These are phyloP conservation scores for Rugonectria rugulosa DNA, from an alignment of 2,329 filamentous ascomycete genomes.

Conservation along the genomic window DNA sequence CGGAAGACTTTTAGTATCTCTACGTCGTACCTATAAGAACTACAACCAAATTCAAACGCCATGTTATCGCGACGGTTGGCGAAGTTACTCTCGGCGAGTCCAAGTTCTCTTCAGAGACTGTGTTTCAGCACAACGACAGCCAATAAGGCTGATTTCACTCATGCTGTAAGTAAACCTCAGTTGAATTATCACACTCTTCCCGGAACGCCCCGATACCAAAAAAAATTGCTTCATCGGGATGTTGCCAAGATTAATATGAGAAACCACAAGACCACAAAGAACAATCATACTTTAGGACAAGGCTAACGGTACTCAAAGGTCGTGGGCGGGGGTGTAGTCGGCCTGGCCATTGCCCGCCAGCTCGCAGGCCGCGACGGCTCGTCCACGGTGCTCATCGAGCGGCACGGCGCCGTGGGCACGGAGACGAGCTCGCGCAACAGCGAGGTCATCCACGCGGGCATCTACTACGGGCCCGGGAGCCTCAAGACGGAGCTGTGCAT, in stretches of 20 bases:
- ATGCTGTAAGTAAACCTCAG: conserved; percentile 47
- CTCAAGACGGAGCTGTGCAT: conserved; percentile 89
- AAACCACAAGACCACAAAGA: too few relatives aligned
- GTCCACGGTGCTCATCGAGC: conserved; percentile 81
- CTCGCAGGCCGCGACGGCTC: conserved; percentile 69
- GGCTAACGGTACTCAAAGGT: conserved; percentile 46
- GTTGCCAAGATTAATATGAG: too few relatives aligned
- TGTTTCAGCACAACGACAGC: conserved; percentile 48
- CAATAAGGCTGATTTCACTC: conserved; percentile 52
- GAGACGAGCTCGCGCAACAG: conserved; percentile 92
- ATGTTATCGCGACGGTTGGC: conserved; percentile 28
- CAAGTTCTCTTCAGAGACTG: conserved; percentile 21
- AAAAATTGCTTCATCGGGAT: too few relatives aligned
- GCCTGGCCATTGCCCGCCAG: conserved; percentile 78
- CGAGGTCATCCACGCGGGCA: conserved; percentile 94
- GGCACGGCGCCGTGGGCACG: conserved; percentile 76
- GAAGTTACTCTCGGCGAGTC: neutral
- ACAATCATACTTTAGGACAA: too few relatives aligned
- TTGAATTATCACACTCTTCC: conserved; percentile 8
- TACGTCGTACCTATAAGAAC: too few relatives aligned
- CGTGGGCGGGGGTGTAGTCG: conserved; percentile 72
- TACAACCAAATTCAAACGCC: too few relatives aligned
- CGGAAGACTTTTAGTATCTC: conserved; percentile 1
- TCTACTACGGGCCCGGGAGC: conserved; percentile 81
- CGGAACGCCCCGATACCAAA: too few relatives aligned